Evolutionary conservation across 768 basidiomycete genomes (phyloP), one percentile per base, ranked within the genome.

Genomic region (Clathrus columnatus): DNA sequence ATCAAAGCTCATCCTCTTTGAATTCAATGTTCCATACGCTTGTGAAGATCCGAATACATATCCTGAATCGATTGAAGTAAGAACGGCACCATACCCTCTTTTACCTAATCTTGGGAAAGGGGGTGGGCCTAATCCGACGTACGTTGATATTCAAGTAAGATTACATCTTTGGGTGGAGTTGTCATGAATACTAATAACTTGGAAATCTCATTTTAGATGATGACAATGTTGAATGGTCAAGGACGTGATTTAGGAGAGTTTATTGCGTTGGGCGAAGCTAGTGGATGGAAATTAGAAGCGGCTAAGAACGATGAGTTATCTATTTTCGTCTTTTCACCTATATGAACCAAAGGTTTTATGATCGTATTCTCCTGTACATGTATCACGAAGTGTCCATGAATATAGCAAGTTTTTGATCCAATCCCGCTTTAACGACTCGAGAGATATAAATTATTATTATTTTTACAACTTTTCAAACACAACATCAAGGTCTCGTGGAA

Each of bases 171-270:
- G n/a, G n/a, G n/a, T n/a, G n/a, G n/a, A 42, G 20, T 42, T 11
- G 20, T 42, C 14, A 42, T 42, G 20, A 11, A 11, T 42, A 11
- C 41, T 42, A 11, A 11, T 42, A 20, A 42, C 20, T 42, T 20
- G 20, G 11, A 42, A 42, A n/a, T n/a, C 20, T 42, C 20, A 20
- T 42, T 20, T 11, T 20, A 68, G 50, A 76, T 79, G 76, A 71
- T 75, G 70, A 46, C 63, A 17, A 24, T 68, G 10, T 62, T 72
- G 11, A 76, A 79, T 47, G 62, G 68, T 7, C 67, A 72, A 58
- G 76, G 77, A 55, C 70, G 78, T 5, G 71, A 69, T 0, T 45
- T 78, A 11, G 58, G 69, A 2, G 70, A 75, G 2, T 74, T 71
- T 47, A 67, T 72, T 10, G 56, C 66, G 1, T 57, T 77, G 4